Evolutionary conservation across 2,329 filamentous ascomycete species (phyloP).

Genomic region (Fusarium sp.): DNA sequence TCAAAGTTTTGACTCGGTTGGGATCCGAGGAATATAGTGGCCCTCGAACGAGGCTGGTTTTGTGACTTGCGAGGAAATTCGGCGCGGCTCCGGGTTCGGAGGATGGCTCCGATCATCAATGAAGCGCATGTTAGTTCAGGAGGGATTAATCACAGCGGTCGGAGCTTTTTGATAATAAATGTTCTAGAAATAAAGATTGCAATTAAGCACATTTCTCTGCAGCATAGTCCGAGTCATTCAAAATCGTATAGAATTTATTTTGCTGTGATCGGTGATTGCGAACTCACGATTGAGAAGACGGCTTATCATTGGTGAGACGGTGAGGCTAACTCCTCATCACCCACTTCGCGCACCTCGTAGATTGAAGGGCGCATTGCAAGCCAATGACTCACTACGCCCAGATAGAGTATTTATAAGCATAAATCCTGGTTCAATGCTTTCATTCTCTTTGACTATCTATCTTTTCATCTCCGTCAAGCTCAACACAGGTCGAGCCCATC

Average conservation of each 20-base stretch:
- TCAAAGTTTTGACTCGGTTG: neutral
- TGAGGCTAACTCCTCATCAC: neutral
- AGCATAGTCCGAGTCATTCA: too few species aligned
- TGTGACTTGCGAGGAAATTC: neutral
- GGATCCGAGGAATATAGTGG: neutral
- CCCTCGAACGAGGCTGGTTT: neutral
- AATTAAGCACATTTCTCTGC: neutral
- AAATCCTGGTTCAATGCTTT: accelerated
- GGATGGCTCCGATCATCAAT: neutral
- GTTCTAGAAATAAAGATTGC: accelerated
- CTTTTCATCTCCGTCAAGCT: accelerated
- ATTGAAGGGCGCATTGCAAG: neutral
- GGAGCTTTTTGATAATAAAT: accelerated
- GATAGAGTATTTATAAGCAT: neutral
- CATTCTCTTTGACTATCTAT: accelerated
- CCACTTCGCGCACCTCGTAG: neutral
- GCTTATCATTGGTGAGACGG: neutral
- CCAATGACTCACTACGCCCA: neutral
- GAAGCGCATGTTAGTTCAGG: accelerated
- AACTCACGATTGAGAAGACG: accelerated
- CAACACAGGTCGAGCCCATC: accelerated
- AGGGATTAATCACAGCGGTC: accelerated
- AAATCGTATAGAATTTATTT: accelerated
- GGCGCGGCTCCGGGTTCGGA: neutral
- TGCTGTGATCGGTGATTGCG: neutral